Conservation (phyloP, 257 asterid genomes). For the Salvia hispanica region DNA sequence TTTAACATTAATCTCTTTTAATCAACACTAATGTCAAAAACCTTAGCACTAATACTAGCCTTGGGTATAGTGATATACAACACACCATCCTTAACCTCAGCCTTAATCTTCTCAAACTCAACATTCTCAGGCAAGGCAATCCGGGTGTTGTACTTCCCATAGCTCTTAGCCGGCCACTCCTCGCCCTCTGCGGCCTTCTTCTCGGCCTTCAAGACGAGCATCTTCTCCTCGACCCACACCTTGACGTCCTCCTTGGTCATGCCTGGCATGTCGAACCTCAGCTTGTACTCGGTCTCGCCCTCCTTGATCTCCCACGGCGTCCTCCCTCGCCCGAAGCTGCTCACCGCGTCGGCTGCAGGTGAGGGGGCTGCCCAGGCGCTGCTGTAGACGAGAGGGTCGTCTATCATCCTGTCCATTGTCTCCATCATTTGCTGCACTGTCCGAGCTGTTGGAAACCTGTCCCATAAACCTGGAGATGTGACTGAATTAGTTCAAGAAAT, state of each 20-base stretch:
- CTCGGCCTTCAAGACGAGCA: conserved; percentile 69
- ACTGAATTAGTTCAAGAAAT: background rate
- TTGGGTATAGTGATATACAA: conserved; percentile 61
- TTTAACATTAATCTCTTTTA: background rate
- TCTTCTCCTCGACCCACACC: conserved; percentile 70
- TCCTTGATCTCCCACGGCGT: conserved; percentile 86
- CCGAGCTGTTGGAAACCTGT: conserved; percentile 69
- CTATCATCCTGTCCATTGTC: conserved; percentile 71
- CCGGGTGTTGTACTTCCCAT: conserved; percentile 59
- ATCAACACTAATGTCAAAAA: conserved; percentile 57
- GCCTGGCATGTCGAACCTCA: conserved; percentile 85
- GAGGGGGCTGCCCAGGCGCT: conserved; percentile 34
- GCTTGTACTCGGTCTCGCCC: conserved; percentile 54
- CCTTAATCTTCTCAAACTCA: conserved; percentile 67
- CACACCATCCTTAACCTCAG: conserved; percentile 83
- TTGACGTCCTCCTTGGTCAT: conserved; percentile 71
- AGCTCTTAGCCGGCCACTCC: conserved; percentile 68
- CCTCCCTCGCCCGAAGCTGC: conserved; percentile 52
- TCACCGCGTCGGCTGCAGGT: conserved; percentile 27
- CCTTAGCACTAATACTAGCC: conserved; percentile 40
- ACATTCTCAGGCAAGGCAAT: conserved; percentile 80
- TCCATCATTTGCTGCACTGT: conserved; percentile 87
- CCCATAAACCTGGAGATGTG: conserved; percentile 52
- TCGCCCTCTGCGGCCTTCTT: conserved; percentile 36
- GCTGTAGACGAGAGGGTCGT: conserved; percentile 52